A percentile compares a stretch with the other conserved stretches of the same genome.
Conservation (phyloP, 371 early-diverging fungal genomes). For the Capillidium rhysosporum region DNA sequence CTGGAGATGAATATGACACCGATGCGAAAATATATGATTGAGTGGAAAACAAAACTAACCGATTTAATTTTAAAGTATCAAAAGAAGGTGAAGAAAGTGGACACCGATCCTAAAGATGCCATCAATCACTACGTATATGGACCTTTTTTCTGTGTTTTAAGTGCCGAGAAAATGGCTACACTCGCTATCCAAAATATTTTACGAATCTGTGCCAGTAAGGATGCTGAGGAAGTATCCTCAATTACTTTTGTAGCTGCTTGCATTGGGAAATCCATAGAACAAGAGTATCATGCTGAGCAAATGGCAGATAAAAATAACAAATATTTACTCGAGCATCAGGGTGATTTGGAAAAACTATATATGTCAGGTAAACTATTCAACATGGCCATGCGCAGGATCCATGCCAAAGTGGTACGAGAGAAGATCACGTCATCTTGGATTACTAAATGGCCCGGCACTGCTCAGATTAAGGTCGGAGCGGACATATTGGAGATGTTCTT, state of each 20-base stretch:
- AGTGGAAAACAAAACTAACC: slow-evolving; percentile 56
- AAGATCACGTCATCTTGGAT: slow-evolving; percentile 28
- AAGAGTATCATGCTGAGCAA: slow-evolving; percentile 62
- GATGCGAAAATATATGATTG: slow-evolving; percentile 32
- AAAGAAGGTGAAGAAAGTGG: slow-evolving; percentile 15
- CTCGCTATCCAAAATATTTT: slow-evolving; percentile 68
- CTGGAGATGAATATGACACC: slow-evolving; percentile 26
- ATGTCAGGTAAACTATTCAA: slow-evolving; percentile 55
- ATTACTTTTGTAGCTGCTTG: slow-evolving; percentile 34
- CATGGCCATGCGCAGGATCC: slow-evolving; percentile 47
- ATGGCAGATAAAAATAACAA: slow-evolving; percentile 40
- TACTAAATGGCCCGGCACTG: slow-evolving; percentile 38
- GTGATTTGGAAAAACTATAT: slow-evolving; percentile 31
- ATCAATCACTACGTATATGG: slow-evolving; percentile 27
- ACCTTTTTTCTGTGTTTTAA: slow-evolving; percentile 48
- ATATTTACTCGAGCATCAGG: slow-evolving; percentile 17
- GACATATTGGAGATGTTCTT: slow-evolving; percentile 35
- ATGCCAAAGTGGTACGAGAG: slow-evolving; percentile 28
- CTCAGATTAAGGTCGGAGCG: slow-evolving; percentile 43
- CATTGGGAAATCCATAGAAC: slow-evolving; percentile 63
- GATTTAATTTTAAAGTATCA: slow-evolving; percentile 45
- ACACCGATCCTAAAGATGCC: slow-evolving; percentile 12
- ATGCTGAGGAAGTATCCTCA: slow-evolving; percentile 37
- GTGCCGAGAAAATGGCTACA: slow-evolving; percentile 55
- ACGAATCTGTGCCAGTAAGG: slow-evolving; percentile 33